phyloP scores from a whole-genome alignment of 1,284 basidiomycete species.

The Wallemia mellicola region DNA sequence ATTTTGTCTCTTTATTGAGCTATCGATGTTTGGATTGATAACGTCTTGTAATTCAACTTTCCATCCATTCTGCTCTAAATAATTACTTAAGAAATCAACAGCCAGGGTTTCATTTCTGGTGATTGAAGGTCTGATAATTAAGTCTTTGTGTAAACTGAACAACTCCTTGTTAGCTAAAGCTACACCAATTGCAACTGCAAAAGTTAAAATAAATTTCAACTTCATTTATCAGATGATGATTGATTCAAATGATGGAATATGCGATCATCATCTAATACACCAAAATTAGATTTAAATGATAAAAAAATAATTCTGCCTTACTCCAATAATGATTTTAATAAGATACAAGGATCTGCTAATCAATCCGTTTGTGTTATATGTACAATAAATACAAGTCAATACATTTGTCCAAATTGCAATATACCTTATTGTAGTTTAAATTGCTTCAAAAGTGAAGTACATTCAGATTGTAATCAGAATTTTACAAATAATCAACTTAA shows the following conservation, averaged over 20 bases:
- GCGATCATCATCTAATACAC: not conserved
- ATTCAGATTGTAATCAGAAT: not conserved
- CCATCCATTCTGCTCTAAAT: not conserved
- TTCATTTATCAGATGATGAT: not conserved
- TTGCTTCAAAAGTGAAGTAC: not conserved
- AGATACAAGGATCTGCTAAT: not conserved
- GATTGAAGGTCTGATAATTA: not conserved
- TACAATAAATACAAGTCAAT: not conserved
- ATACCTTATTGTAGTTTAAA: not conserved
- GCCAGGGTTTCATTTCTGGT: not conserved
- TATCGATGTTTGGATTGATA: not conserved
- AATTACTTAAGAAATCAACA: not conserved
- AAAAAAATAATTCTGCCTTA: not conserved
- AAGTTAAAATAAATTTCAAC: not conserved
- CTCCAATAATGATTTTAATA: not conserved
- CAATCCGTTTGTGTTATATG: not conserved
- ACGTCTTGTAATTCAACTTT: not conserved
- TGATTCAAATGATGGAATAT: not conserved
- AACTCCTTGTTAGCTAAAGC: not conserved
- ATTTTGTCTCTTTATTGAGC: not conserved
- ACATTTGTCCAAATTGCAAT: not conserved
- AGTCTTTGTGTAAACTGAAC: not conserved
- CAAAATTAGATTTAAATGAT: not conserved
- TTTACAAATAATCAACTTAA: not conserved
- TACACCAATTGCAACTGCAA: not conserved